Percentiles rank a stretch among this genome's conserved stretches.
Evolutionary conservation across 768 basidiomycete genomes (phyloP).

Genomic region (Suillus discolor): DNA sequence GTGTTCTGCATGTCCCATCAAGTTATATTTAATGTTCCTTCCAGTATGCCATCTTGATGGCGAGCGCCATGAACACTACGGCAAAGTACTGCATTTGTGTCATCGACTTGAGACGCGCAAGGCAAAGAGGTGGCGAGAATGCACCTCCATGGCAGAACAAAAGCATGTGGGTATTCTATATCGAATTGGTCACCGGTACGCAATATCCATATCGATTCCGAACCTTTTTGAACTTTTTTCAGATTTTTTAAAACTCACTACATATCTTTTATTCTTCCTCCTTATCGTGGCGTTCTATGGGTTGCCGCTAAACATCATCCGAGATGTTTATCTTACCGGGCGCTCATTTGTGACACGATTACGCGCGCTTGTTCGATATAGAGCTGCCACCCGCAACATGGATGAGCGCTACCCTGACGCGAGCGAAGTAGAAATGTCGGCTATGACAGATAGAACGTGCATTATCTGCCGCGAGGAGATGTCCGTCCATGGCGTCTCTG

Average conservation of each 20-base stretch:
- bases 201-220: slow-evolving; percentile 13
- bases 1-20: slow-evolving; percentile 24
- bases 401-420: slow-evolving; percentile 94
- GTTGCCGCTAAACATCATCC: slow-evolving; percentile 92
- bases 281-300: slow-evolving; percentile 95
- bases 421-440: slow-evolving; percentile 78
- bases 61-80: slow-evolving; percentile 74
- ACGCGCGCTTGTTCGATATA: slow-evolving; percentile 88
- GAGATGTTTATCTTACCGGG: slow-evolving; percentile 95
- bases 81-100: slow-evolving; percentile 83
- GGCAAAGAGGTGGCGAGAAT: slow-evolving; percentile 76
- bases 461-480: slow-evolving; percentile 99
- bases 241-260: slow-evolving; percentile 94
- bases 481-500: slow-evolving; percentile 44
- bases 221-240: slow-evolving; percentile 11
- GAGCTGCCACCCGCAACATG: slow-evolving; percentile 95
- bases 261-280: slow-evolving; percentile 91
- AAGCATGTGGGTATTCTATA: slow-evolving; percentile 95
- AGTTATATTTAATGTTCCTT: slow-evolving; percentile 17
- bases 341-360: slow-evolving; percentile 89
- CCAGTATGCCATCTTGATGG: slow-evolving; percentile 88
- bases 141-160: slow-evolving; percentile 96
- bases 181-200: slow-evolving; percentile 88
- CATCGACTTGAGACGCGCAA: slow-evolving; percentile 81
- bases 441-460: slow-evolving; percentile 88